These are phyloP conservation scores for Cucurbita pepo DNA, from an alignment of 306 rosid species.

Conservation along the genomic window DNA sequence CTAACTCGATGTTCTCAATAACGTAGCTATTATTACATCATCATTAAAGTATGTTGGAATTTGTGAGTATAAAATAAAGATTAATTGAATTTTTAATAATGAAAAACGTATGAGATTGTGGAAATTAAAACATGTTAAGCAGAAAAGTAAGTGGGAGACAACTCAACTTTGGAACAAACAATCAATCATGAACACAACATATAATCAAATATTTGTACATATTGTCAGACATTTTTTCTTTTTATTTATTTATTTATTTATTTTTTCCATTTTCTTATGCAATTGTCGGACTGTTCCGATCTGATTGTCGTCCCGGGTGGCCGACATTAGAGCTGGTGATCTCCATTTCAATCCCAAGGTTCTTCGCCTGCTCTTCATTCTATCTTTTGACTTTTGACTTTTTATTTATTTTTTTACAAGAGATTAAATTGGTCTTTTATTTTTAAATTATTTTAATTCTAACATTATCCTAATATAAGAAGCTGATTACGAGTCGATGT, in stretches of 20 bases:
- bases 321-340: slow-evolving; percentile 1
- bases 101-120: not conserved
- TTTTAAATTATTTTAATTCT: too few species aligned
- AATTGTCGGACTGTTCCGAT: not conserved
- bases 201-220: not conserved
- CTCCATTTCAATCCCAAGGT: not conserved
- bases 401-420: too few species aligned
- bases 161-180: slow-evolving; percentile 1
- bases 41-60: too few species aligned
- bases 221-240: not conserved
- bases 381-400: not conserved
- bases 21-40: too few species aligned
- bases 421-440: not conserved
- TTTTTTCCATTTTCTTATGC: not conserved
- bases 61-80: too few species aligned
- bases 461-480: too few species aligned
- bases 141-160: slow-evolving; percentile 3
- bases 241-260: too few species aligned
- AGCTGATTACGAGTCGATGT: too few species aligned
- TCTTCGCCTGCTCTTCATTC: not conserved
- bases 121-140: not conserved
- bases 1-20: too few species aligned
- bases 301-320: not conserved
- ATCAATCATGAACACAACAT: not conserved
- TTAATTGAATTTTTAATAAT: too few species aligned